A percentile compares a stretch with the other conserved stretches of the same genome.
phyloP scores from a whole-genome alignment of 495 filamentous ascomycete genomes.

The Talaromyces ruber region DNA sequence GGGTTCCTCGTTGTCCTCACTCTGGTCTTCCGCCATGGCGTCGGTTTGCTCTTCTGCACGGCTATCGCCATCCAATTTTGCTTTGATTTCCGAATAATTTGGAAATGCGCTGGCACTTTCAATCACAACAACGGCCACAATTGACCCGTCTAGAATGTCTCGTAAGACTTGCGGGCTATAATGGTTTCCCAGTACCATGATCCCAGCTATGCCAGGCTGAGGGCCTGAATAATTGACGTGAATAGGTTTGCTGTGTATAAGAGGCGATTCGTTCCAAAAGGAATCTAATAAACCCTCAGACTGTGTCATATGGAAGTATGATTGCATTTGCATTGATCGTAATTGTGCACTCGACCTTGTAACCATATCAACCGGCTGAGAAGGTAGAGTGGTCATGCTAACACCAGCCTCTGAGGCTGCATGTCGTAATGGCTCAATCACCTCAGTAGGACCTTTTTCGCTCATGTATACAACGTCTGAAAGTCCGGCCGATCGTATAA shows the following conservation, averaged over 20 bases:
- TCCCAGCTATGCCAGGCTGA: constrained; percentile 38
- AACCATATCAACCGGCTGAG: constrained; percentile 52
- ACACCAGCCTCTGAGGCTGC: constrained; percentile 25
- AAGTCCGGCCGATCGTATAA: constrained; percentile 42
- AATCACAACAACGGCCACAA: constrained; percentile 49
- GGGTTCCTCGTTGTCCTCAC: neutral
- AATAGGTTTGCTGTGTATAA: constrained; percentile 42
- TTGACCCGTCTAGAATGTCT: constrained; percentile 46
- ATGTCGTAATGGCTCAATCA: constrained; percentile 44
- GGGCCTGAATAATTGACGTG: constrained; percentile 47
- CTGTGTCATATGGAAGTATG: constrained; percentile 60
- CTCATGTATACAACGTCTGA: constrained; percentile 71
- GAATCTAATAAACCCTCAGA: constrained; percentile 22
- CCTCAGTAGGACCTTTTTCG: constrained; percentile 56
- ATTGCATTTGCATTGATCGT: constrained; percentile 70
- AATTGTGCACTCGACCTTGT: constrained; percentile 61
- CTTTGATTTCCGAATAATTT: constrained; percentile 1
- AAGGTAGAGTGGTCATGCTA: constrained; percentile 35
- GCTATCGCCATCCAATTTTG: neutral
- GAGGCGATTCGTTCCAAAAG: constrained; percentile 39
- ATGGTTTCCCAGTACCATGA: constrained; percentile 45
- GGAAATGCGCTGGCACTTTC: constrained; percentile 33
- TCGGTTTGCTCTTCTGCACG: constrained; percentile 12
- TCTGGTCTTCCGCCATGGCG: constrained; percentile 11
- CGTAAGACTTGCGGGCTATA: constrained; percentile 36